phyloP scores from a whole-genome alignment of 495 filamentous ascomycete species.

The Hyphodiscus hymeniophilus region DNA sequence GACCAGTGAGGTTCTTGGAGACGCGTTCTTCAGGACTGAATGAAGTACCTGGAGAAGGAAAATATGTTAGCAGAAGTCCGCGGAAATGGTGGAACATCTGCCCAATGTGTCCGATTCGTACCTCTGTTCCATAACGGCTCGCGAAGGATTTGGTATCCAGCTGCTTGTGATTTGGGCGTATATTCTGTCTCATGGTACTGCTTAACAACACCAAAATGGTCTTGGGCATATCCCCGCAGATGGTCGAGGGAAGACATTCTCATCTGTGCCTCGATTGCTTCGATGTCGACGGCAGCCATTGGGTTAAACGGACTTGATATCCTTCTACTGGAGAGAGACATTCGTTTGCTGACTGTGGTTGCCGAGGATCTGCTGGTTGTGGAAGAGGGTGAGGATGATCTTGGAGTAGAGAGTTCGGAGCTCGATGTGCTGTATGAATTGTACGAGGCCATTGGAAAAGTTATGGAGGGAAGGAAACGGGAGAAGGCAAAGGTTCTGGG shows the following conservation, averaged over 20 bases:
- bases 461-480: slow-evolving; percentile 15
- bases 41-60: slow-evolving; percentile 37
- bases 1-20: slow-evolving; percentile 48
- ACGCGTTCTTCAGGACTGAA: slow-evolving; percentile 48
- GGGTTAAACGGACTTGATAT: slow-evolving; percentile 41
- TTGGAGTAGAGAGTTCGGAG: slow-evolving; percentile 45
- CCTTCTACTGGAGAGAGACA: slow-evolving; percentile 41
- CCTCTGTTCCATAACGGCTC: slow-evolving; percentile 54
- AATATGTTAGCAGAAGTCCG: neutral
- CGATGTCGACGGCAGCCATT: slow-evolving; percentile 42
- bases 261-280: slow-evolving; percentile 45
- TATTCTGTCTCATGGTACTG: slow-evolving; percentile 43
- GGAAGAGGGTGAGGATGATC: slow-evolving; percentile 42
- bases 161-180: slow-evolving; percentile 35
- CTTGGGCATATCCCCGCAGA: slow-evolving; percentile 42
- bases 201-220: slow-evolving; percentile 41
- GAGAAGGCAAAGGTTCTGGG: slow-evolving; percentile 1
- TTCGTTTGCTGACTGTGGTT: slow-evolving; percentile 43
- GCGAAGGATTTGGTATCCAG: slow-evolving; percentile 46
- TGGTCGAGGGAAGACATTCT: slow-evolving; percentile 44
- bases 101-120: slow-evolving; percentile 20
- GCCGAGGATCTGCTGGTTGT: slow-evolving; percentile 41
- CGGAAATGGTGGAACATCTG: no score
- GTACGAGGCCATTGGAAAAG: slow-evolving; percentile 41
- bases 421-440: slow-evolving; percentile 26